A percentile compares a stretch with the other conserved stretches of the same genome.
These are phyloP conservation scores for Cryptococcus depauperatus DNA, from an alignment of 1,284 basidiomycete species.

Conservation along the genomic window DNA sequence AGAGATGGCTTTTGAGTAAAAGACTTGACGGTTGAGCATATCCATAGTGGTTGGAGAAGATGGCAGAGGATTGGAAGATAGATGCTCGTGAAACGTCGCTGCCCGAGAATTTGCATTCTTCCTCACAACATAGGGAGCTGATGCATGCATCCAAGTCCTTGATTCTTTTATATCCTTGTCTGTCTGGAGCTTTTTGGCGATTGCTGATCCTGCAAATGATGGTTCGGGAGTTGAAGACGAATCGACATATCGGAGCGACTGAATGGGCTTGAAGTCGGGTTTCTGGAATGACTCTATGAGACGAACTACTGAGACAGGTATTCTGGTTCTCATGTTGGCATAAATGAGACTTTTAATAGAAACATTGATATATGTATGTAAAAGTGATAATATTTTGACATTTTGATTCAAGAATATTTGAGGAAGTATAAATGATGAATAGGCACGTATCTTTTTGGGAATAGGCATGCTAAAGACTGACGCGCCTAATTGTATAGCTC, in stretches of 20 bases:
- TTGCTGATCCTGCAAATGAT: background rate
- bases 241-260: conserved; percentile 3
- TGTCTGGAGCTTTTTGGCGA: too few relatives aligned
- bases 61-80: conserved; percentile 2
- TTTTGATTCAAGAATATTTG: too few relatives aligned
- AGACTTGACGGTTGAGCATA: conserved; percentile 2
- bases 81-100: conserved; percentile 4
- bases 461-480: too few relatives aligned
- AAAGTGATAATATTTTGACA: too few relatives aligned
- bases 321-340: conserved; percentile 9
- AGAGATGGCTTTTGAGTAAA: conserved; percentile 10
- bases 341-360: too few relatives aligned
- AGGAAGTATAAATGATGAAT: too few relatives aligned
- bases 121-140: conserved; percentile 2
- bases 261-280: conserved; percentile 6
- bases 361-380: too few relatives aligned
- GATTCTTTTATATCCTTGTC: background rate
- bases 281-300: conserved; percentile 12
- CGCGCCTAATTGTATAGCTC: too few relatives aligned
- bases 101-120: background rate
- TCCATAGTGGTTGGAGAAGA: background rate
- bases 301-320: conserved; percentile 9
- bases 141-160: background rate
- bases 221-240: background rate
- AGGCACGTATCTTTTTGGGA: too few relatives aligned